Conservation (phyloP, 1,284 basidiomycete species). For the Austropuccinia psidii region DNA sequence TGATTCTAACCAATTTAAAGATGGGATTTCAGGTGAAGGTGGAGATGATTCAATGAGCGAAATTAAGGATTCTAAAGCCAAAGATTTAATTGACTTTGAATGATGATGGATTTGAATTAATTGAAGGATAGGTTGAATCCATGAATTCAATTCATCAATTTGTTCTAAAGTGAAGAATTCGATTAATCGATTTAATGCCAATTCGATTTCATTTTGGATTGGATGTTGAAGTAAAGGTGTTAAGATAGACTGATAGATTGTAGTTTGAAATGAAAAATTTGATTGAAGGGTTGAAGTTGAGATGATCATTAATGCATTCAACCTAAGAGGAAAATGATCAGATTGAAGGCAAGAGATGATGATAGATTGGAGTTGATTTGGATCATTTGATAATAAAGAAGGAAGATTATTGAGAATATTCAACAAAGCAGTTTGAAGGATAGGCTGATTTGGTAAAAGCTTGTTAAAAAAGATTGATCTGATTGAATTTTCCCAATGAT, state of each 20-base stretch:
- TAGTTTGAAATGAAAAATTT: not conserved
- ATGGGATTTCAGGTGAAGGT: not conserved
- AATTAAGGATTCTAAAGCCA: constrained; percentile 1
- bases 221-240: not conserved
- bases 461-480: constrained; percentile 6
- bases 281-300: not conserved
- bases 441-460: not conserved
- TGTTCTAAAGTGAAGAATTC: constrained; percentile 9
- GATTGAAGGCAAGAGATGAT: not conserved
- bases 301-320: not conserved
- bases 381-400: constrained; percentile 9
- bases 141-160: not conserved
- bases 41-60: constrained; percentile 1
- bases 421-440: constrained; percentile 18
- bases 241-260: not conserved
- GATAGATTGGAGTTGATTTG: constrained; percentile 6
- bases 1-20: not conserved
- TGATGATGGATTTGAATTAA: not conserved
- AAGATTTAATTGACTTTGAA: not conserved
- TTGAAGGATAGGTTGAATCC: constrained; percentile 7
- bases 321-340: constrained; percentile 11
- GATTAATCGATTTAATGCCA: not conserved
- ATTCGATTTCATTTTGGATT: not conserved
- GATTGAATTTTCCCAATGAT: constrained; percentile 1
- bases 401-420: constrained; percentile 12